These are phyloP conservation scores for Neurospora crassa DNA, from an alignment of 2,329 filamentous ascomycete species.

Conservation along the genomic window DNA sequence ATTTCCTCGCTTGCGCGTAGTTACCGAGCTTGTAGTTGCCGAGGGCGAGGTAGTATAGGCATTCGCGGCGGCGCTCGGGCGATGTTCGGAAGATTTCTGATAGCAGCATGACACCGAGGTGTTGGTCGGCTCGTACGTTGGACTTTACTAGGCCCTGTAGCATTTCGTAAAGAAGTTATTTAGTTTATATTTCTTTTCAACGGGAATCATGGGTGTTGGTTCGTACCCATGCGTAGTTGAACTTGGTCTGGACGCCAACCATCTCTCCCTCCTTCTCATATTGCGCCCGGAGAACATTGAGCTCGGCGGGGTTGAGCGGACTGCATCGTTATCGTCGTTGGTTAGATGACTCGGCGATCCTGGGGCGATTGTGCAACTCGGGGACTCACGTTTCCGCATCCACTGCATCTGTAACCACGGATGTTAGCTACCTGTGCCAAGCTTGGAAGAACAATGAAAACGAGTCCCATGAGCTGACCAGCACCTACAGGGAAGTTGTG, in stretches of 20 bases:
- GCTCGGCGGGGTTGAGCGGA: slow-evolving; percentile 82
- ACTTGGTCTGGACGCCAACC: slow-evolving; percentile 95
- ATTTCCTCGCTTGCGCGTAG: slow-evolving; percentile 87
- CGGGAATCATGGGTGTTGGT: background rate
- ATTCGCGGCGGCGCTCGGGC: slow-evolving; percentile 89
- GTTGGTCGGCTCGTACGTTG: slow-evolving; percentile 71
- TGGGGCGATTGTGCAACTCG: background rate
- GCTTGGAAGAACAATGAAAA: slow-evolving; percentile 10
- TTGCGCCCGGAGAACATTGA: slow-evolving; percentile 84
- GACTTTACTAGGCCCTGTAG: slow-evolving; percentile 79
- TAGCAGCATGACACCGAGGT: slow-evolving; percentile 86
- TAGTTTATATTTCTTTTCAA: background rate
- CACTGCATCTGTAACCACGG: slow-evolving; percentile 64
- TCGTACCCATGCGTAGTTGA: slow-evolving; percentile 97
- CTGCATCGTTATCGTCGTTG: slow-evolving; percentile 32
- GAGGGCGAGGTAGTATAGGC: slow-evolving; percentile 93
- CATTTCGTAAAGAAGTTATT: no score
- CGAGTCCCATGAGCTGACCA: background rate
- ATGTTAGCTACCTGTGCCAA: slow-evolving; percentile 8
- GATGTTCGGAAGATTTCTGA: slow-evolving; percentile 94
- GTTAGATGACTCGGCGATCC: background rate
- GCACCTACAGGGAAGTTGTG: slow-evolving; percentile 20
- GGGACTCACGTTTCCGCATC: slow-evolving; percentile 80
- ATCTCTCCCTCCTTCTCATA: slow-evolving; percentile 98
- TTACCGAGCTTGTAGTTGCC: slow-evolving; percentile 98